Base-by-base conservation (phyloP, 148 eudicot species). In the Rhododendron williamsianum region DNA sequence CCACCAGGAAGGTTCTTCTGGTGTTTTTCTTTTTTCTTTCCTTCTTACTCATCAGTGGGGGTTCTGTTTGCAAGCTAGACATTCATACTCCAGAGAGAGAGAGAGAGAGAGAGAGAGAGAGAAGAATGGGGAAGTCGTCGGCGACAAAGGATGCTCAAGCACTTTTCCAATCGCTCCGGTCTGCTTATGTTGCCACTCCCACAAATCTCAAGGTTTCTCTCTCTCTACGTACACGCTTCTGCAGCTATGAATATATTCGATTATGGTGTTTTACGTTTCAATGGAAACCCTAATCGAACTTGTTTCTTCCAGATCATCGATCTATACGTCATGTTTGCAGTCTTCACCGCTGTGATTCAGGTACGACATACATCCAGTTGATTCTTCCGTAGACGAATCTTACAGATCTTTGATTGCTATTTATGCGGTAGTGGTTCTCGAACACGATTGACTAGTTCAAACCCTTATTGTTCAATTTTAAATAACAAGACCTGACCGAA, bases 111-210 rank as follows among this genome's bases (percentile, higher is more conserved):
- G 82, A 51, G 48, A 46, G 35, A 69, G 43, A 71, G 67, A 71
- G 54, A 71, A 51, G 82, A 87, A 94, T 95, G 98, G 98, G 87
- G 91, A 95, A 85, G 84, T 88, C 98, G 76, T 82, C 94, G 83
- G 89, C 95, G 82, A 89, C 89, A 82, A 94, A 92, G 88, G 98
- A 95, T 52, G 98, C 98, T 9, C 96, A 93, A 51, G 98, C 93
- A 1, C 94, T 95, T 1, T 84, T 95, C 83, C 96, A 94, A 0
- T 89, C 98, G 76, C 98, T 95, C 25, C 91, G 92, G 49, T 93
- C 97, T 74, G 94, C 98, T 83, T 95, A 94, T 80, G 85, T 89
- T 6, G 91, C 93, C 84, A 93, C 98, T 69, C 95, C 98, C 18
- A 92, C 92, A 5, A 93, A 89, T 72, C 98, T 95, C 90, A 95